These are phyloP conservation scores for Penicillium angulare DNA, from an alignment of 495 filamentous ascomycete genomes.

Conservation along the genomic window DNA sequence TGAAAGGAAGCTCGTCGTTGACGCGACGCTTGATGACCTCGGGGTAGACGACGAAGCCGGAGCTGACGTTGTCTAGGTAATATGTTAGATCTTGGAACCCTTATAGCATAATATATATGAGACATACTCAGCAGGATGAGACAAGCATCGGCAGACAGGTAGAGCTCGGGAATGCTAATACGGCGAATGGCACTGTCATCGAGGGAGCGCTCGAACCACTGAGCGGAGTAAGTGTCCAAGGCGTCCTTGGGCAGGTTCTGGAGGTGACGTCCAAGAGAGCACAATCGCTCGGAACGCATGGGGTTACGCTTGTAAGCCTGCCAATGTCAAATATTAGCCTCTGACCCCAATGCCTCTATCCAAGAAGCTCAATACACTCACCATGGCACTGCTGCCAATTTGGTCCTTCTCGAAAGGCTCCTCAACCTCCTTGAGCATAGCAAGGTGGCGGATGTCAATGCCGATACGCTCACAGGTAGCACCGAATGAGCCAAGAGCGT, in stretches of 20 bases:
- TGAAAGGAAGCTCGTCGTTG: conserved; percentile 83
- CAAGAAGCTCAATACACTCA: conserved; percentile 17
- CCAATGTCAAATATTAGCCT: conserved; percentile 19
- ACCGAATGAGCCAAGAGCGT: conserved; percentile 79
- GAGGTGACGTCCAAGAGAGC: conserved; percentile 68
- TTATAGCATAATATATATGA: background rate
- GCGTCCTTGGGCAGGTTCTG: conserved; percentile 65
- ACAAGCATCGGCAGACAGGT: conserved; percentile 80
- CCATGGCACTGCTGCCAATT: conserved; percentile 55
- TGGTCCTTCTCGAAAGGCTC: conserved; percentile 81
- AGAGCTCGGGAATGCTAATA: conserved; percentile 75
- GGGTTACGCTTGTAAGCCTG: conserved; percentile 89
- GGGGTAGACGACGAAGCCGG: conserved; percentile 85
- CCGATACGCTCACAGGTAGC: conserved; percentile 75
- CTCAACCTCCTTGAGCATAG: conserved; percentile 77
- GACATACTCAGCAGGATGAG: conserved; percentile 61
- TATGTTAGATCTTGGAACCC: conserved; percentile 9
- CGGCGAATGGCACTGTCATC: conserved; percentile 64
- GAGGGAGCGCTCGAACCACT: conserved; percentile 75
- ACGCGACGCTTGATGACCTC: conserved; percentile 67
- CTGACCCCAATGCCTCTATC: background rate
- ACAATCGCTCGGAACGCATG: conserved; percentile 86
- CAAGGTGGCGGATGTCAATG: conserved; percentile 77
- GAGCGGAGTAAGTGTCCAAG: conserved; percentile 72
- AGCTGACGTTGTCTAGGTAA: conserved; percentile 66